Percentiles rank a stretch among this genome's conserved stretches.
Evolutionary conservation across 2,329 filamentous ascomycete species (phyloP).

Genomic region (Nothophaeocryptopus gaeumannii): DNA sequence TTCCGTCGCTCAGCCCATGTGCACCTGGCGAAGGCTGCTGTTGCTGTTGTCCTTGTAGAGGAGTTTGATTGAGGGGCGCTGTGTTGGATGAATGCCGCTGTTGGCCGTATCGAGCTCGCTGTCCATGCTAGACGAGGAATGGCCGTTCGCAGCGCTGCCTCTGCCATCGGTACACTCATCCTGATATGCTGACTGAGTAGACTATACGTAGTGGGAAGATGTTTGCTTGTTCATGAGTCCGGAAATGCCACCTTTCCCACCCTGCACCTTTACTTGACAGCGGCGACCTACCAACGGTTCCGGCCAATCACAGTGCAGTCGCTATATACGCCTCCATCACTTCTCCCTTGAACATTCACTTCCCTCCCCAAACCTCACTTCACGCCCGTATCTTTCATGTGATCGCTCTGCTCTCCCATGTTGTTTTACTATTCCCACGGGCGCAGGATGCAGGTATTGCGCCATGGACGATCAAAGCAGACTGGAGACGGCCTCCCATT

Average conservation of each 20-base stretch:
- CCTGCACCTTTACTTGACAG: not conserved
- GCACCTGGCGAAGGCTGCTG: conserved; percentile 21
- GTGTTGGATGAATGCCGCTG: conserved; percentile 17
- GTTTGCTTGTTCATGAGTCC: too few species aligned
- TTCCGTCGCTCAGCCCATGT: conserved; percentile 20
- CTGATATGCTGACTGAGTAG: not conserved
- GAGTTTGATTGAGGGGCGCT: conserved; percentile 8
- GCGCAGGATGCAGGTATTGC: too few species aligned
- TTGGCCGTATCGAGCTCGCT: conserved; percentile 28
- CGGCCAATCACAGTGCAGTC: conserved; percentile 8
- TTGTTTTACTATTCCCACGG: too few species aligned
- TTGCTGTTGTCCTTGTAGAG: conserved; percentile 19
- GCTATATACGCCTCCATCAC: not conserved
- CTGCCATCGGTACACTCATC: conserved; percentile 18
- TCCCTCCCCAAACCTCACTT: not conserved
- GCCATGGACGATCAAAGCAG: too few species aligned
- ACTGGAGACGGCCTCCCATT: too few species aligned
- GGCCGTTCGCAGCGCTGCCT: conserved; percentile 34
- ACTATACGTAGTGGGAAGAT: not conserved
- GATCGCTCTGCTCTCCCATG: not conserved
- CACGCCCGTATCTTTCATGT: conserved; percentile 4
- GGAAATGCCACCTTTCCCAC: not conserved
- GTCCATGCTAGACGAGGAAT: conserved; percentile 30
- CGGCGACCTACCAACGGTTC: not conserved
- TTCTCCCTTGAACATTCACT: not conserved